Evolutionary conservation across 306 rosid species (phyloP).

Genomic region (Geum urbanum): DNA sequence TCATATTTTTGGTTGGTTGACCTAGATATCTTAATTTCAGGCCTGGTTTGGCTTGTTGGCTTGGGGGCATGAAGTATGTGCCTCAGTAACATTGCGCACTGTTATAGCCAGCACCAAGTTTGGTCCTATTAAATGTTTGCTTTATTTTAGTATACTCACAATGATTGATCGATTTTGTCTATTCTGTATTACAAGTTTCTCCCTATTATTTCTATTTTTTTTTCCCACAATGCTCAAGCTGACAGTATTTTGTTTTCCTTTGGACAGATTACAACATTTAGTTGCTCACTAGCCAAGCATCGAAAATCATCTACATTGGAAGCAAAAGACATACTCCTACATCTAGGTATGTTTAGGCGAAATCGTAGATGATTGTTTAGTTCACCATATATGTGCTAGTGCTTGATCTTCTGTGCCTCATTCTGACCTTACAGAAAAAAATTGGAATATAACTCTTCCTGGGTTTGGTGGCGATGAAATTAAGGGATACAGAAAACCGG

Average conservation of each 20-base stretch:
- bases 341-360: constrained; percentile 64
- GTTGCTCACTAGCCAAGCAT: constrained; percentile 93
- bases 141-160: neutral
- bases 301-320: constrained; percentile 79
- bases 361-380: neutral
- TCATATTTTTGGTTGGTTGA: neutral
- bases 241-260: neutral
- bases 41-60: constrained; percentile 1
- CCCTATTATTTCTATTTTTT: neutral
- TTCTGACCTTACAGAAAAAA: constrained; percentile 55
- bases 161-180: neutral
- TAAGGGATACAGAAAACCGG: constrained; percentile 74
- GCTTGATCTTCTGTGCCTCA: constrained; percentile 15
- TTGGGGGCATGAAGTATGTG: neutral
- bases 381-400: constrained; percentile 9
- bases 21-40: neutral
- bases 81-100: neutral
- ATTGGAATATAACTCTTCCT: constrained; percentile 88
- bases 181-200: neutral
- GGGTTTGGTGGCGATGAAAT: constrained; percentile 94
- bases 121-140: neutral
- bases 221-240: neutral
- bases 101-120: neutral
- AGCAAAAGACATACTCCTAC: constrained; percentile 87
- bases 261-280: constrained; percentile 75